Base-by-base conservation (phyloP, 495 filamentous ascomycete genomes). In the Penicillium diatomitis region DNA sequence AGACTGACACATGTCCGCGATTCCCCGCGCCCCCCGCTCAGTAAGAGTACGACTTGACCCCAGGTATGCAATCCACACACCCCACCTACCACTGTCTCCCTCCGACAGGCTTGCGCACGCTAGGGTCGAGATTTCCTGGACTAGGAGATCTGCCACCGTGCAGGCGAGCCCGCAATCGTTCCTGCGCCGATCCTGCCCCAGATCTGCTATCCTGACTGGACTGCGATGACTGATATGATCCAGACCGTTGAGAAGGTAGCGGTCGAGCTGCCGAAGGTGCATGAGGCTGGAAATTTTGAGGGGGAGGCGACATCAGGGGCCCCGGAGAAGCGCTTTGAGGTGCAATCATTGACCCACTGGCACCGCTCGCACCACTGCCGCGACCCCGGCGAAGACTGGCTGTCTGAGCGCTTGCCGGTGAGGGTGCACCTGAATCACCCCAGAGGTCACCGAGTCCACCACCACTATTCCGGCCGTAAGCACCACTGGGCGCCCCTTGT, bases 361-460 rank as follows among this genome's bases (percentile, higher is more conserved):
- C 41, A 44, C 41, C 31, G 27, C 41, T 45, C 31, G 43, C 54
- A 8, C 10, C 41, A 8, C 53, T 50, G 9, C 49, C 70, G 56
- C 67, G 64, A 38, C 68, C 70, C 50, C 70, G 70, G 50, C 83
- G 68, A 50, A 87, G 62, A 64, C 80, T 78, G 50, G 70, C 53
- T 47, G 78, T 75, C 50, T 81, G 65, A 33, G 76, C 58, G 48
- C 73, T 60, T 35, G 68, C 62, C 49, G 73, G 62, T 56, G 69
- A 49, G 38, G 71, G 45, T 52, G 67, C 43, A 41, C 67, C 67
- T 47, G 80, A 67, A 51, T 83, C 77, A 52, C 90, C 90, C 91
- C 91, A 97, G 28, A 96, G 73, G 65, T 90, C 90, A 48, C 83
- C 84, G 30, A 96, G 64, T 1, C 75, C 76, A 34, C 76, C 62